A percentile compares a stretch with the other conserved stretches of the same genome.
Conservation (phyloP, 768 basidiomycete species). For the Pholiota microspora region DNA sequence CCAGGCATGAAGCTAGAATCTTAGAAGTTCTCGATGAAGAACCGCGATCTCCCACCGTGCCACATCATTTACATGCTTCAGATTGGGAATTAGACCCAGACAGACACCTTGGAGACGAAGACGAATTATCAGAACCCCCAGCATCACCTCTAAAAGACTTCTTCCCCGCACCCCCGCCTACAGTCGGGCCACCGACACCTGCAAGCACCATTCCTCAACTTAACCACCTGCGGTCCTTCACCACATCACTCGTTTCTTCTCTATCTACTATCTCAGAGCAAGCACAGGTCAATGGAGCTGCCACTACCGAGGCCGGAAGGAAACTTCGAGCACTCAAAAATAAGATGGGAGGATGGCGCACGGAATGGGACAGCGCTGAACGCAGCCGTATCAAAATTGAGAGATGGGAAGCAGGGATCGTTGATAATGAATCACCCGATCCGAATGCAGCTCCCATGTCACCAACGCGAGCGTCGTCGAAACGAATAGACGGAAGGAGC, state of each 20-base stretch:
- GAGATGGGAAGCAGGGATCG: constrained; percentile 71
- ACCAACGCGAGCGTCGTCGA: constrained; percentile 29
- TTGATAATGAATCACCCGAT: constrained; percentile 36
- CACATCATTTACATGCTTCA: constrained; percentile 28
- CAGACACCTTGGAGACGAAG: constrained; percentile 45
- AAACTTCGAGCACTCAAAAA: constrained; percentile 86
- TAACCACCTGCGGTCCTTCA: constrained; percentile 68
- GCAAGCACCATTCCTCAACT: constrained; percentile 64
- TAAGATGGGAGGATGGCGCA: constrained; percentile 74
- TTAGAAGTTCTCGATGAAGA: constrained; percentile 31
- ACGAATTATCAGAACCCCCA: constrained; percentile 41
- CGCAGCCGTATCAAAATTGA: constrained; percentile 74
- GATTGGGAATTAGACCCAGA: constrained; percentile 68
- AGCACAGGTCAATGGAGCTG: constrained; percentile 84
- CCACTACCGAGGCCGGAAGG: constrained; percentile 80
- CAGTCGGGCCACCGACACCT: constrained; percentile 53
- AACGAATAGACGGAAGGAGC: constrained; percentile 63
- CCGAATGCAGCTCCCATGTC: constrained; percentile 24
- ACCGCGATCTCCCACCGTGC: constrained; percentile 17
- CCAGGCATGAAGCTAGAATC: constrained; percentile 24
- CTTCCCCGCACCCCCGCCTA: constrained; percentile 50
- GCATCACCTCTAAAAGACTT: constrained; percentile 56
- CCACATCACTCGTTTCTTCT: constrained; percentile 70
- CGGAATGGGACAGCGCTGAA: constrained; percentile 85
- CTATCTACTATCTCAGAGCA: constrained; percentile 81